Evolutionary conservation across 164 flowering plant species (phyloP).

Genomic region (Platanus orientalis): DNA sequence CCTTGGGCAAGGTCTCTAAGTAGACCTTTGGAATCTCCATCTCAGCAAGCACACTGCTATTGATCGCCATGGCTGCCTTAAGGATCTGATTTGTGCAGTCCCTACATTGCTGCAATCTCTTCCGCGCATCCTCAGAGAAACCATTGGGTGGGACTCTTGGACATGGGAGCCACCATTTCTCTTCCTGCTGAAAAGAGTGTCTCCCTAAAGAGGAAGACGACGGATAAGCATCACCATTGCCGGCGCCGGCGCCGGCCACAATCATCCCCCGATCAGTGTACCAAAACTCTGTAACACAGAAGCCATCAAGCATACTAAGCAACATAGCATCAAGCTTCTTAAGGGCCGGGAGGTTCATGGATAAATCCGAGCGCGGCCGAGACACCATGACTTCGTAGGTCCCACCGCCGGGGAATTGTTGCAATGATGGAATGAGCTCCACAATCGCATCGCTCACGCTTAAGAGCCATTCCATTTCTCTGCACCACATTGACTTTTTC

Average conservation of each 20-base stretch:
- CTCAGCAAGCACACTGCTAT: constrained; percentile 66
- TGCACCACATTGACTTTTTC: constrained; percentile 64
- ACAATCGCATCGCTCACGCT: constrained; percentile 69
- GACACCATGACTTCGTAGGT: constrained; percentile 72
- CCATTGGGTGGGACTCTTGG: constrained; percentile 83
- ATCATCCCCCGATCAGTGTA: constrained; percentile 59
- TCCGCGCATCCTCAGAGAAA: constrained; percentile 60
- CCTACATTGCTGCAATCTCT: constrained; percentile 68
- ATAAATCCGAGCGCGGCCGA: constrained; percentile 60
- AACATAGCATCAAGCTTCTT: constrained; percentile 78
- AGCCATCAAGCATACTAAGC: constrained; percentile 58
- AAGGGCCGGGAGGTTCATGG: constrained; percentile 67
- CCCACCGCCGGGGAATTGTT: constrained; percentile 67
- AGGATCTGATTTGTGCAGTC: constrained; percentile 85
- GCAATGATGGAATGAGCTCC: constrained; percentile 64
- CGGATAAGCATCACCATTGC: too few relatives aligned
- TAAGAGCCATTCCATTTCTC: constrained; percentile 86
- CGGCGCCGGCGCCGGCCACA: constrained; percentile 28
- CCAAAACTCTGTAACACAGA: constrained; percentile 46
- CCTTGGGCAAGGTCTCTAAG: constrained; percentile 91
- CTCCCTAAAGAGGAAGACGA: too few relatives aligned
- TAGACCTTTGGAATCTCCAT: constrained; percentile 95
- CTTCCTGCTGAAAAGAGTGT: constrained; percentile 91
- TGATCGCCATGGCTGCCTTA: constrained; percentile 92
- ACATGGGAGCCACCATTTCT: constrained; percentile 99